Conservation (phyloP, 2,329 filamentous ascomycete species). For the Paradendryphiella salina region DNA sequence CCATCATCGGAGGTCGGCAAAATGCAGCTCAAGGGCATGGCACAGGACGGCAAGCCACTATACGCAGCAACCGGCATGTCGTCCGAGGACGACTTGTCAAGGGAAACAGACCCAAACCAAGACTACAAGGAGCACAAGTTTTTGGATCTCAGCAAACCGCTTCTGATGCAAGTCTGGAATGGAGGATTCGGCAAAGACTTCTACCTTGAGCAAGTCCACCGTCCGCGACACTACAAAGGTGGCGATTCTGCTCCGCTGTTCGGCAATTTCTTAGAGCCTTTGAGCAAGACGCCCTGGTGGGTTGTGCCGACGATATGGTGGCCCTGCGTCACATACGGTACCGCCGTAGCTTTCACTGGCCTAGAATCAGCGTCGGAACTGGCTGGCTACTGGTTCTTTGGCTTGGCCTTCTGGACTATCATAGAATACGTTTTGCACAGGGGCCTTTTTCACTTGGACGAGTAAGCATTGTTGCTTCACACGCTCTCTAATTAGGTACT, state of each 20-base stretch:
- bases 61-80: constrained; percentile 80
- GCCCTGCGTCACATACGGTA: constrained; percentile 75
- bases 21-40: constrained; percentile 55
- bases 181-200: constrained; percentile 93
- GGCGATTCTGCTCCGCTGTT: constrained; percentile 91
- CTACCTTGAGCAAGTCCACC: constrained; percentile 93
- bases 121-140: constrained; percentile 95
- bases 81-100: constrained; percentile 79
- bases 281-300: constrained; percentile 95
- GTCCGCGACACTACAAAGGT: constrained; percentile 92
- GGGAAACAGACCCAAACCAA: constrained; percentile 73
- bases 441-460: constrained; percentile 90
- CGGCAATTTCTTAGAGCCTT: constrained; percentile 97
- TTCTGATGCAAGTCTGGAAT: constrained; percentile 85
- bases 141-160: constrained; percentile 80
- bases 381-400: constrained; percentile 67
- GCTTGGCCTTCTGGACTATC: constrained; percentile 81
- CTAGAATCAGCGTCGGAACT: constrained; percentile 54
- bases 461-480: constrained; percentile 60
- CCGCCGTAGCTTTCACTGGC: constrained; percentile 63
- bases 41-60: constrained; percentile 52
- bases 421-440: constrained; percentile 88
- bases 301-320: constrained; percentile 82
- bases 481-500: neutral
- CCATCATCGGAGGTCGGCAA: constrained; percentile 55